These are phyloP conservation scores for Trifolium fragiferum DNA, from an alignment of 306 rosid genomes.

Conservation along the genomic window DNA sequence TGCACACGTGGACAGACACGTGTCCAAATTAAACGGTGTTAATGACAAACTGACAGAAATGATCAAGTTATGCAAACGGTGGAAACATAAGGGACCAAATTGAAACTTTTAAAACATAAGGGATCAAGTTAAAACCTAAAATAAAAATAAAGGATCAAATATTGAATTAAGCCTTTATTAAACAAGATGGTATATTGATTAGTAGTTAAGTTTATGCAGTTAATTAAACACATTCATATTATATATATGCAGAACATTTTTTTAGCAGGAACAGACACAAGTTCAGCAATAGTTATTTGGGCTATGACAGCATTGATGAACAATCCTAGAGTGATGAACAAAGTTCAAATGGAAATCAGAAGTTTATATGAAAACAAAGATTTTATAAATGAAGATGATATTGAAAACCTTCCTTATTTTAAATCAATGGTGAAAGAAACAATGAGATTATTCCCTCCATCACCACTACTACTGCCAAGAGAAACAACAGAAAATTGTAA, in stretches of 20 bases:
- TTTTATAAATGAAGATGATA: constrained; percentile 45
- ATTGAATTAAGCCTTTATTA: too few relatives aligned
- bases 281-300: constrained; percentile 34
- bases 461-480: constrained; percentile 46
- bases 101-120: too few relatives aligned
- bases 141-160: too few relatives aligned
- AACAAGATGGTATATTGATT: not conserved
- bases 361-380: constrained; percentile 30
- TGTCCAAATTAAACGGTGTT: too few relatives aligned
- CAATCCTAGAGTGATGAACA: constrained; percentile 31
- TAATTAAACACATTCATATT: not conserved
- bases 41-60: too few relatives aligned
- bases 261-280: constrained; percentile 49
- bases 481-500: constrained; percentile 40
- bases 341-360: constrained; percentile 42
- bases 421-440: constrained; percentile 52
- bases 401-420: constrained; percentile 46
- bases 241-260: constrained; percentile 45
- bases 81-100: too few relatives aligned
- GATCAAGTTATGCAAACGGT: too few relatives aligned
- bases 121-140: too few relatives aligned
- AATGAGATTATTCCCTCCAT: constrained; percentile 45
- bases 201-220: not conserved
- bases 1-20: too few relatives aligned
- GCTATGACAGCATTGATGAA: constrained; percentile 46